Conservation (phyloP, 2,329 filamentous ascomycete genomes). For the Arthrobotrys entomopaga region DNA sequence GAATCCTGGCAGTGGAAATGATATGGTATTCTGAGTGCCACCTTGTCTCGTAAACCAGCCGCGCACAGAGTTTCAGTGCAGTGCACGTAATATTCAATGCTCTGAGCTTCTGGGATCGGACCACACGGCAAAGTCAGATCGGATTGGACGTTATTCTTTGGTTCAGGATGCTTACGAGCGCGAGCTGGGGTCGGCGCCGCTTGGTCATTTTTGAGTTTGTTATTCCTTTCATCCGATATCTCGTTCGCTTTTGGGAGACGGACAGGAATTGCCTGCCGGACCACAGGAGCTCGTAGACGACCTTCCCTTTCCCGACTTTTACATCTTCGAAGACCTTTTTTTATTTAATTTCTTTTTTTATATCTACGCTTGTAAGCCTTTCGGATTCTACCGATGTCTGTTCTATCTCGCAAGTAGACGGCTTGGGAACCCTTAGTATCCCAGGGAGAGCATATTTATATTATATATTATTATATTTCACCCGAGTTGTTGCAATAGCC, state of each 20-base stretch:
- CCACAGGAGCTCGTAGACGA: conserved; percentile 23
- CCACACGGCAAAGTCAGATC: conserved; percentile 6
- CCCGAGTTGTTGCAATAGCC: no score
- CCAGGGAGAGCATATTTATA: no score
- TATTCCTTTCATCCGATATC: conserved; percentile 51
- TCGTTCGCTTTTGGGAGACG: conserved; percentile 1
- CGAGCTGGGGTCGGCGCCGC: conserved; percentile 19
- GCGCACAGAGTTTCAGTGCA: background rate
- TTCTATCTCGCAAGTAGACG: no score
- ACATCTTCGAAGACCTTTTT: no score
- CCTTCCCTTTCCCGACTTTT: conserved; percentile 8
- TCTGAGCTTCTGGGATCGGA: background rate
- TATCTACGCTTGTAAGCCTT: no score
- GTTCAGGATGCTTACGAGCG: conserved; percentile 16
- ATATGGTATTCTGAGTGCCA: background rate
- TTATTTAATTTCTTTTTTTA: no score
- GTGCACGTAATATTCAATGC: background rate
- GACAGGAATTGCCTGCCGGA: conserved; percentile 32
- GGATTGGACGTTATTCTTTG: conserved; percentile 23
- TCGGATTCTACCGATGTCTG: no score
- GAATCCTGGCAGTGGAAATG: background rate
- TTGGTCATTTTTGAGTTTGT: conserved; percentile 27
- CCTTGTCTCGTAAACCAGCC: background rate
- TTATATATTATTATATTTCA: no score
- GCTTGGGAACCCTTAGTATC: no score